Percentiles rank a stretch among this genome's conserved stretches.
phyloP scores from a whole-genome alignment of 1,139 yeast species.

The Pichia sp. region DNA sequence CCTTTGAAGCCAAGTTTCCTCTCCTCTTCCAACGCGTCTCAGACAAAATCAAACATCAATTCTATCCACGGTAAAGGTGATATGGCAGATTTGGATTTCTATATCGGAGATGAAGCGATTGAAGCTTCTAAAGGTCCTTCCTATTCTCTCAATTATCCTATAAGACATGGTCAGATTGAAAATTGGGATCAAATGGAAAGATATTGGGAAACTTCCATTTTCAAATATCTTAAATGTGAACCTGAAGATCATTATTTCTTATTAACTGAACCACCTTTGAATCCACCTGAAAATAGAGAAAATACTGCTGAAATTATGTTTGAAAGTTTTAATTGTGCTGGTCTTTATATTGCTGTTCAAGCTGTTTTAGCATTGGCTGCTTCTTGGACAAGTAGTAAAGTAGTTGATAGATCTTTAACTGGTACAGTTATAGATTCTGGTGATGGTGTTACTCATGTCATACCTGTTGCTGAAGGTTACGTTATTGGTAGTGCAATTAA shows the following conservation, averaged over 20 bases:
- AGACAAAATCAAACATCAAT: slow-evolving; percentile 36
- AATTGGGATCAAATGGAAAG: slow-evolving; percentile 99
- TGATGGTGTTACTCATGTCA: slow-evolving; percentile 95
- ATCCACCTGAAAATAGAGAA: slow-evolving; percentile 98
- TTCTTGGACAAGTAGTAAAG: slow-evolving; percentile 96
- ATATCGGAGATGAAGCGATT: slow-evolving; percentile 91
- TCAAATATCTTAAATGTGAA: slow-evolving; percentile 92
- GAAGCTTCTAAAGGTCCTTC: slow-evolving; percentile 85
- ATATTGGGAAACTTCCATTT: slow-evolving; percentile 96
- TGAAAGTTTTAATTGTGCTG: slow-evolving; percentile 97
- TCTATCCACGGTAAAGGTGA: slow-evolving; percentile 41
- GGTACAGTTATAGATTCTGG: slow-evolving; percentile 98
- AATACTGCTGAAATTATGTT: slow-evolving; percentile 98
- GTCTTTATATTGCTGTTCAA: slow-evolving; percentile 95
- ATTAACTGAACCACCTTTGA: slow-evolving; percentile 95
- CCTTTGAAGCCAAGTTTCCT: slow-evolving; percentile 28
- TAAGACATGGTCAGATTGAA: slow-evolving; percentile 95
- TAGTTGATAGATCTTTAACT: slow-evolving; percentile 87
- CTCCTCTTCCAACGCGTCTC: slow-evolving; percentile 14
- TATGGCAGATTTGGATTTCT: slow-evolving; percentile 90
- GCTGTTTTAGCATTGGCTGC: slow-evolving; percentile 98
- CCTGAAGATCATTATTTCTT: slow-evolving; percentile 97
- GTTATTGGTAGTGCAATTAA: slow-evolving; percentile 97
- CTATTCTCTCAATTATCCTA: slow-evolving; percentile 84
- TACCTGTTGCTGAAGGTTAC: slow-evolving; percentile 98